Percentiles rank a stretch among this genome's conserved stretches.
phyloP scores from a whole-genome alignment of 2,329 filamentous ascomycete genomes.

The Plectosphaerella plurivora region DNA sequence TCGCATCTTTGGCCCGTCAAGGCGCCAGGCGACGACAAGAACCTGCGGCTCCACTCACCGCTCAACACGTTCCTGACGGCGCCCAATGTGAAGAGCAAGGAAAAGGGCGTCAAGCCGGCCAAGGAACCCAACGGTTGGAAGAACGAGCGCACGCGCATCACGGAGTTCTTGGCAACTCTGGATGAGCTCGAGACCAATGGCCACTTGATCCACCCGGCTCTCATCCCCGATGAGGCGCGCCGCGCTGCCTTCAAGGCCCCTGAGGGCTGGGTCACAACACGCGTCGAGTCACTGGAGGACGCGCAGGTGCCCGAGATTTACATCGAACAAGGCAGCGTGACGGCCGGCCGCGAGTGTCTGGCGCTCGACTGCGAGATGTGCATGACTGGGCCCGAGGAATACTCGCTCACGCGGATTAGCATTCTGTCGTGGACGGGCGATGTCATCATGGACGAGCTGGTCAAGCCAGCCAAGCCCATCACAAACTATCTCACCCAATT shows the following conservation, averaged over 20 bases:
- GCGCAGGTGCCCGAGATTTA: constrained; percentile 64
- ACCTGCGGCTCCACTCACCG: constrained; percentile 79
- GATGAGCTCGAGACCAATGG: constrained; percentile 79
- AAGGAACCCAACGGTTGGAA: constrained; percentile 63
- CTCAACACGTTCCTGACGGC: constrained; percentile 78
- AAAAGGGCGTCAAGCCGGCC: constrained; percentile 54
- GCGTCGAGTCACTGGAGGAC: constrained; percentile 61
- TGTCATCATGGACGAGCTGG: constrained; percentile 80
- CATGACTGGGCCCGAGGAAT: constrained; percentile 73
- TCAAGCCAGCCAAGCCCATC: constrained; percentile 85
- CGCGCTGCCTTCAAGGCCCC: constrained; percentile 48
- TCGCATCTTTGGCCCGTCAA: constrained; percentile 84
- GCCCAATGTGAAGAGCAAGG: constrained; percentile 60
- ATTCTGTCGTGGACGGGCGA: constrained; percentile 81
- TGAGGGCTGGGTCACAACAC: constrained; percentile 79
- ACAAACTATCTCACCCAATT: constrained; percentile 87
- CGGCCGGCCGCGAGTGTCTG: constrained; percentile 72
- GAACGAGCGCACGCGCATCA: constrained; percentile 76
- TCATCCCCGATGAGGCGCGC: constrained; percentile 57
- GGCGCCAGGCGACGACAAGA: constrained; percentile 79
- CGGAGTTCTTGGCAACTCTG: constrained; percentile 67
- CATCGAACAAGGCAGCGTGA: constrained; percentile 77
- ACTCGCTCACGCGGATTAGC: constrained; percentile 84
- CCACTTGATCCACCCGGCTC: constrained; percentile 77
- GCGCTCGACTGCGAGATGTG: constrained; percentile 98